Base-by-base conservation (phyloP, 441 rosid species). In the Brassica balearica region DNA sequence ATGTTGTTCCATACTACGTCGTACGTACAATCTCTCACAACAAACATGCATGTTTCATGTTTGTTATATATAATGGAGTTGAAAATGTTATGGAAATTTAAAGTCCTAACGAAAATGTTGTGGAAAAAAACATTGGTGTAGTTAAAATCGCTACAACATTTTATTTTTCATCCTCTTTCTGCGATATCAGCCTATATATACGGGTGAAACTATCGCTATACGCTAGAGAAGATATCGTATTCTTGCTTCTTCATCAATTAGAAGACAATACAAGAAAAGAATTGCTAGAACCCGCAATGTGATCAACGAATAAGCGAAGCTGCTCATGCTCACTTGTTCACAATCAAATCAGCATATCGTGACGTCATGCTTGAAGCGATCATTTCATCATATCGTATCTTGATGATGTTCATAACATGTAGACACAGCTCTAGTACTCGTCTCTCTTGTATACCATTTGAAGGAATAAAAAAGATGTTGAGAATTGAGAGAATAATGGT, bases 291-390 rank as follows among this genome's bases (percentile, higher is more conserved):
- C 55, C 17, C 6, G 58, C 19, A 14, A 51, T 51, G 5, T 46
- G 53, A 46, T 46, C 53, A 46, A 46, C 12, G 58, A 51, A 51
- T 19, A 14, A n/a, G 58, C 58, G 19, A 51, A 51, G 58, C 58
- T 51, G 58, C 58, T 51, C 58, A 51, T 51, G 58, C 19, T 51
- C 58, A 51, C 58, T 51, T 51, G 58, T 51, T 51, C 58, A 51
- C 58, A 14, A 51, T 51, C 19, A 8, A 51, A 51, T 19, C 19
- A 19, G 19, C 19, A 19, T 19, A 19, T 19, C 19, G 14, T 19
- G 58, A 51, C 58, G 8, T n/a, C 19, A 51, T 51, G 58, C 19
- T 19, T 51, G 58, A 51, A 51, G 19, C 8, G 58, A 14, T 19
- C 58, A 51, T n/a, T 51, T 51, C 56, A 48, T 51, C 56, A 48